Evolutionary conservation across 2,329 filamentous ascomycete genomes (phyloP), one percentile per base, ranked within the genome.

Genomic region (Penicillium brevicompactum): DNA sequence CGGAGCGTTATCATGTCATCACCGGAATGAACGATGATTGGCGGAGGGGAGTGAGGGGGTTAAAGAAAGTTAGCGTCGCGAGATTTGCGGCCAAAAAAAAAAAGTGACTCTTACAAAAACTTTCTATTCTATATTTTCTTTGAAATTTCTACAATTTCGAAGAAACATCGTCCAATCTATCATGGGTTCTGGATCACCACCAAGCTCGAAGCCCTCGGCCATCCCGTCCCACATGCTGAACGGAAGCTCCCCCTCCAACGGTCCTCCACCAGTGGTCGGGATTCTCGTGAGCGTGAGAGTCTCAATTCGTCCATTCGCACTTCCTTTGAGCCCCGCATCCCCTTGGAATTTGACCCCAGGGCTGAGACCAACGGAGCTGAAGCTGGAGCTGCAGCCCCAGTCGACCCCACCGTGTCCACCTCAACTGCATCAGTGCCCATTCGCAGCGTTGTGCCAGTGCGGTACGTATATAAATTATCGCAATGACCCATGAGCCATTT

Each of bases 301-400:
- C 77, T 86, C 51, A 82, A 80, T 63, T 78, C 82, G 16, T 82
- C 84, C 22, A 87, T 87, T 56, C 74, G 81, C 61, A 80, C 79
- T 6, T 86, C 84, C 13, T 84, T 84, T 69, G 75, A 76, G 31
- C 76, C 71, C 24, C 68, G 70, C 49, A 59, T 69, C 30, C 70
- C 72, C 18, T 58, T 62, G 27, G 68, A 70, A 46, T 70, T 74
- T 27, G 63, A 71, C 18, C 42, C 65, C 34, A 55, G 58, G 18
- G 48, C 59, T 40, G 55, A 59, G 41, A 53, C 54, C 32, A 51
- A 61, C 42, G 59, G 32, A 22, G 30, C 51, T 47, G 49, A 32
- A 41, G 46, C 41, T 27, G 24, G 24, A 27, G 24, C 24, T 27
- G 24, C 24, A 27, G 24, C 24, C 24, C 24, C 24, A 27, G 24